These are phyloP conservation scores for Pseudocercospora crystallina DNA, from an alignment of 2,329 filamentous ascomycete species.

Conservation along the genomic window DNA sequence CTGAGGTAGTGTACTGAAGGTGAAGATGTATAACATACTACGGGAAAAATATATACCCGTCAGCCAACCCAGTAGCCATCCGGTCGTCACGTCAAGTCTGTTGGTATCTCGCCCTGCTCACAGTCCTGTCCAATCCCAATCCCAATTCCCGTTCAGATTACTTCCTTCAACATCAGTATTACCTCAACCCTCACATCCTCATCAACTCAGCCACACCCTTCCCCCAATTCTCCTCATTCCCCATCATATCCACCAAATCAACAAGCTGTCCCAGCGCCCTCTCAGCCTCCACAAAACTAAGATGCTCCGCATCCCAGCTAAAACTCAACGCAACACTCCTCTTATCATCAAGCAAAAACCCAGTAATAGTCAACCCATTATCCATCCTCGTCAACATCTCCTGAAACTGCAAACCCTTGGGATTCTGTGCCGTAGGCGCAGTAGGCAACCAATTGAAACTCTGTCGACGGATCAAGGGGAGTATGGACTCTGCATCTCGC, in stretches of 20 bases:
- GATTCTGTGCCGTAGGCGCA: conserved; percentile 30
- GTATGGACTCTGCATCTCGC: conserved; percentile 30
- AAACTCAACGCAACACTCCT: conserved; percentile 31
- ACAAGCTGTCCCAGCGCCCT: conserved; percentile 27
- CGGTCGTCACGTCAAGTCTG: too few relatives aligned
- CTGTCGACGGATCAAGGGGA: conserved; percentile 32
- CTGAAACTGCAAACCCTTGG: conserved; percentile 30
- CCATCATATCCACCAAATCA: conserved; percentile 28
- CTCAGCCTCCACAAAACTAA: conserved; percentile 30
- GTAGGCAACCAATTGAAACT: conserved; percentile 37
- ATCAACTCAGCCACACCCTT: conserved; percentile 27
- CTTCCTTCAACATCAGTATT: too few relatives aligned
- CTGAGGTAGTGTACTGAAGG: too few relatives aligned
- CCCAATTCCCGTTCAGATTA: too few relatives aligned
- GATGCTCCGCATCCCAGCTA: conserved; percentile 35
- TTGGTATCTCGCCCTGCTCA: too few relatives aligned
- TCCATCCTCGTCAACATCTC: conserved; percentile 36
- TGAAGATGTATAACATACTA: too few relatives aligned
- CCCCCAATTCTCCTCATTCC: conserved; percentile 31
- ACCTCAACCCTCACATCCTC: conserved; percentile 22
- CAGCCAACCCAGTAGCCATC: too few relatives aligned
- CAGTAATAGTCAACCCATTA: conserved; percentile 35
- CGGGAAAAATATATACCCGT: too few relatives aligned
- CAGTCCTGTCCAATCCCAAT: too few relatives aligned
- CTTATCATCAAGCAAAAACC: conserved; percentile 34